phyloP scores from a whole-genome alignment of 1,284 basidiomycete genomes.

The Sanghuangporus sanghuang region DNA sequence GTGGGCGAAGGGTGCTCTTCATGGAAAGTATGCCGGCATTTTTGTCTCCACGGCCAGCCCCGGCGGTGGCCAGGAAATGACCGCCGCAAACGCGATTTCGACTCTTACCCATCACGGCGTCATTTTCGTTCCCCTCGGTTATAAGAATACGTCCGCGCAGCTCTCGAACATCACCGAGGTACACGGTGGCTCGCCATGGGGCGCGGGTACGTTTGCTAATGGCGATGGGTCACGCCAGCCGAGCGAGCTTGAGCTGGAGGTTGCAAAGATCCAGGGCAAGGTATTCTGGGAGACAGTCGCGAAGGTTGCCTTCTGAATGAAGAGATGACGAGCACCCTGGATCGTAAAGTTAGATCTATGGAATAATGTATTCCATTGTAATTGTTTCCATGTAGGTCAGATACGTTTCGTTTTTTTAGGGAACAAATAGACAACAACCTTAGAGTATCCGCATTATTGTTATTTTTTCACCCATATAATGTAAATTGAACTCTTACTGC shows the following conservation, averaged over 20 bases:
- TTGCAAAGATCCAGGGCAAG: slow-evolving; percentile 65
- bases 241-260: slow-evolving; percentile 53
- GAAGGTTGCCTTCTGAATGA: slow-evolving; percentile 31
- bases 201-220: slow-evolving; percentile 65
- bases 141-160: slow-evolving; percentile 51
- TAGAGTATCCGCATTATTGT: no score
- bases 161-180: slow-evolving; percentile 57
- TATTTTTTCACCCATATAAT: neutral
- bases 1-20: slow-evolving; percentile 69
- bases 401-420: neutral
- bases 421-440: no score
- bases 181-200: slow-evolving; percentile 76
- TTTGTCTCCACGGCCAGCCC: slow-evolving; percentile 65
- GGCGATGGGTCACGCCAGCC: slow-evolving; percentile 62
- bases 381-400: neutral
- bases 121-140: slow-evolving; percentile 77
- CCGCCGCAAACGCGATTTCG: slow-evolving; percentile 59
- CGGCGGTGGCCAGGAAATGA: slow-evolving; percentile 75
- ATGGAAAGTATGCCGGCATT: slow-evolving; percentile 76
- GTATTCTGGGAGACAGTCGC: slow-evolving; percentile 47
- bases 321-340: no score
- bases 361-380: neutral
- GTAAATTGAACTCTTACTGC: no score
- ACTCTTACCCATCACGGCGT: slow-evolving; percentile 81
- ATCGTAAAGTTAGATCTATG: no score